These are phyloP conservation scores for Apostasia shenzhenica DNA, from an alignment of 106 monocot species.

Conservation along the genomic window DNA sequence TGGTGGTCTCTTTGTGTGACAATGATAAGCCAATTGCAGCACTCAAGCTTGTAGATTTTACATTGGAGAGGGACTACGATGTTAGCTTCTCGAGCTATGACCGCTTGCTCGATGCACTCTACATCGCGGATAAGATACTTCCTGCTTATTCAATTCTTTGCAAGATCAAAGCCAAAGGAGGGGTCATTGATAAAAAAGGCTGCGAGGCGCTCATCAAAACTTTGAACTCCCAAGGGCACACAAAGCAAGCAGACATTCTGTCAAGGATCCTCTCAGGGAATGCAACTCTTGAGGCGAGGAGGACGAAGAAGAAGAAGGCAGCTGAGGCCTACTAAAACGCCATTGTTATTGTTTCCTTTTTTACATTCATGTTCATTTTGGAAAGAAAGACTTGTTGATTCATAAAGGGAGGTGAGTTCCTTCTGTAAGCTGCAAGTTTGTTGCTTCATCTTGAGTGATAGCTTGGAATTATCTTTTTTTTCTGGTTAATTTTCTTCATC, in stretches of 20 bases:
- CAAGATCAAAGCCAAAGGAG: constrained; percentile 83
- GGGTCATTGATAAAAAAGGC: constrained; percentile 52
- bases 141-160: constrained; percentile 77
- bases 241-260: constrained; percentile 80
- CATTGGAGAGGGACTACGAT: constrained; percentile 73
- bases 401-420: too few species aligned
- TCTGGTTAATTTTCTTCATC: too few species aligned
- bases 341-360: background rate
- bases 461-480: too few species aligned
- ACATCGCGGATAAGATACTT: constrained; percentile 45
- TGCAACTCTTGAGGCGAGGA: constrained; percentile 16
- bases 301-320: constrained; percentile 20
- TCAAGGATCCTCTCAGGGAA: constrained; percentile 61
- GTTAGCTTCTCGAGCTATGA: constrained; percentile 68
- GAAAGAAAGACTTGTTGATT: too few species aligned
- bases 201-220: constrained; percentile 59
- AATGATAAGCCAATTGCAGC: constrained; percentile 51
- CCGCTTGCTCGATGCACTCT: constrained; percentile 55
- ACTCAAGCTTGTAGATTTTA: constrained; percentile 67
- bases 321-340: constrained; percentile 14
- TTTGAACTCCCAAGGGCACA: constrained; percentile 72
- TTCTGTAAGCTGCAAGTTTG: too few species aligned
- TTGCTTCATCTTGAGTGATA: too few species aligned
- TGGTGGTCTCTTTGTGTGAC: constrained; percentile 55
- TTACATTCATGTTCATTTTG: background rate